phyloP scores from a whole-genome alignment of 768 basidiomycete genomes.

The Naganishia vishniacii region DNA sequence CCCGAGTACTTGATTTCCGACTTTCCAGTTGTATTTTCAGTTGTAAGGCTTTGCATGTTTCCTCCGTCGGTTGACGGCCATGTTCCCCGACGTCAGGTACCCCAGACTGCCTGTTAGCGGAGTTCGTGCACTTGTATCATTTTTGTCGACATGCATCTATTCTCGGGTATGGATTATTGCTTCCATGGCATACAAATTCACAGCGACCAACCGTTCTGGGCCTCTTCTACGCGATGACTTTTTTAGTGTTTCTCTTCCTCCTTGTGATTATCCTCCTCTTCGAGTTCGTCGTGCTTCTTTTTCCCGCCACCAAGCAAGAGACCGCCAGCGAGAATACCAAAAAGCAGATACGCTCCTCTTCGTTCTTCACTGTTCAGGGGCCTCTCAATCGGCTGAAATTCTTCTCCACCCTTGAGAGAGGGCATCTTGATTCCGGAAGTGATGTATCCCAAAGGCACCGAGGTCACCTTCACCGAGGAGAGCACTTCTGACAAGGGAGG shows the following conservation, averaged over 20 bases:
- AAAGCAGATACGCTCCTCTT: conserved; percentile 54
- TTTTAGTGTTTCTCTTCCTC: conserved; percentile 23
- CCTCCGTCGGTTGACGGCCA: neutral
- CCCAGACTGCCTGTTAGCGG: too few species aligned
- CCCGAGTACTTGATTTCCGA: neutral
- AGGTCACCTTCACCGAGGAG: conserved; percentile 24
- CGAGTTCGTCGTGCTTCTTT: conserved; percentile 26
- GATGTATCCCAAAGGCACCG: conserved; percentile 20
- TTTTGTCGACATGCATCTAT: conserved; percentile 3
- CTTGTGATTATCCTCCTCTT: conserved; percentile 30
- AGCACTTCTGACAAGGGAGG: conserved; percentile 35
- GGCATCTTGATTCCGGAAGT: conserved; percentile 22
- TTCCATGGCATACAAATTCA: conserved; percentile 21
- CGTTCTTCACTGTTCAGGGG: conserved; percentile 52
- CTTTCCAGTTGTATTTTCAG: neutral
- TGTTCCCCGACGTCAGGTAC: too few species aligned
- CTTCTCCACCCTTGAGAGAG: conserved; percentile 16
- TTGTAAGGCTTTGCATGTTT: neutral
- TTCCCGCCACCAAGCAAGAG: conserved; percentile 51
- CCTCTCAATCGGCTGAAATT: conserved; percentile 34
- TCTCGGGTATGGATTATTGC: conserved; percentile 15
- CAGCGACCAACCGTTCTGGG: neutral
- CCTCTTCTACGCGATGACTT: neutral
- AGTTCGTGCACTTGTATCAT: too few species aligned
- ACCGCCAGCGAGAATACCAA: conserved; percentile 55